Base-by-base conservation (phyloP, 2,329 filamentous ascomycete species). In the Tolypocladium paradoxum region DNA sequence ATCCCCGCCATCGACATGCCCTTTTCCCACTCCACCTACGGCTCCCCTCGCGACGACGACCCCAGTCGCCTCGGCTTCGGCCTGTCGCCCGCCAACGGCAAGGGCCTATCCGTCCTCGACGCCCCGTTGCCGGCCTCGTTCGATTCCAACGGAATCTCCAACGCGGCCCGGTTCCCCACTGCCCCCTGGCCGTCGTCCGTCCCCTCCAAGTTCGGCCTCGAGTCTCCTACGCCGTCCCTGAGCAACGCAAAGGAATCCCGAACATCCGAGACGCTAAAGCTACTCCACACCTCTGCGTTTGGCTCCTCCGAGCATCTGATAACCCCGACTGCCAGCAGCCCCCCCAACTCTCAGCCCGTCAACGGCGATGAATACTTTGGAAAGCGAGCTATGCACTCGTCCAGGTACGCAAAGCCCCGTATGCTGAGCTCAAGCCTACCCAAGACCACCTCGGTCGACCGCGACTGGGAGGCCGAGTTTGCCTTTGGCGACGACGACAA, bases 101-200 rank as follows among this genome's bases (percentile, higher is more conserved):
- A 82, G 60, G 81, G 79, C 3, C 68, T 96, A n/a, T 93, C 88
- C n/a, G 88, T 95, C 16, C 79, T 96, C 57, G 92, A 97, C 71
- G 93, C 90, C 2, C 90, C 90, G 18, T 79, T 97, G 9, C 93
- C 93, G 1, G 89, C 91, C 9, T 97, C 92, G 0, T 96, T 97
- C 67, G 93, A 97, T 70, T 95, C 90, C 62, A 93, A 96, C 64
- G 92, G 91, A 49, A 88, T 96, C 51, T 96, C 91, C 12, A 88
- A 92, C 67, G 90, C 90, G 57, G 91, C 92, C 20, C 83, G 90
- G 55, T 90, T 91, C 66, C 76, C 76, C 20, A 74, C 71, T 34
- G 93, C 88, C 0, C 90, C 91, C 0, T 90, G 95, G 69, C 91
- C 92, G 8, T 89, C 91, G 0, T 97, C 92, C 0, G 88, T 97